These are phyloP conservation scores for Diaporthe capsici DNA, from an alignment of 2,329 filamentous ascomycete species.

Conservation along the genomic window DNA sequence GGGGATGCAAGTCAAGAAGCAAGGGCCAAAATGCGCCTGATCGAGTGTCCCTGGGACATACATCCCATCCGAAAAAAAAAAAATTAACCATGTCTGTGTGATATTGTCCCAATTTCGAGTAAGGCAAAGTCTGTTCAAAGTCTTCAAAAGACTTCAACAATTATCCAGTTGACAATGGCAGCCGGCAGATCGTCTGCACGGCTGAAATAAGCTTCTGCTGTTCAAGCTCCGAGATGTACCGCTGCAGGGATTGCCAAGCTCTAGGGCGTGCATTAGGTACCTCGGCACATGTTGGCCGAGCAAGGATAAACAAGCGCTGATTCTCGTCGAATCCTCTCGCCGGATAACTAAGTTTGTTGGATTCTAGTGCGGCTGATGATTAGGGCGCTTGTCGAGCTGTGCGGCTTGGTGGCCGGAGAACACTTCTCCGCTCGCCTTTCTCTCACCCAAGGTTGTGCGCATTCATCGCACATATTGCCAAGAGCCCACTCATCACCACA, in stretches of 20 bases:
- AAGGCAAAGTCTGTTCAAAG: rapidly evolving
- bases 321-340: neutral
- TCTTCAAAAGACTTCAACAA: neutral
- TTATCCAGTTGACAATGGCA: neutral
- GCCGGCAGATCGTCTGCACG: neutral
- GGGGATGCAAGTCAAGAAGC: neutral
- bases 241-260: neutral
- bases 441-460: neutral
- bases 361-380: slow-evolving; percentile 27
- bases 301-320: neutral
- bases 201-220: slow-evolving; percentile 19
- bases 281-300: neutral
- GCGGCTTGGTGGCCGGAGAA: neutral
- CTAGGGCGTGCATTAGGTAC: slow-evolving; percentile 2
- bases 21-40: neutral
- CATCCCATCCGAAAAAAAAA: neutral
- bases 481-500: neutral
- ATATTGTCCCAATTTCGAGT: too few relatives aligned
- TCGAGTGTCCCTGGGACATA: neutral
- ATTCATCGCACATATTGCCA: too few relatives aligned
- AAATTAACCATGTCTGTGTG: too few relatives aligned
- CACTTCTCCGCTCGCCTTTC: neutral
- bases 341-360: neutral
- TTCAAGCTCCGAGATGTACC: slow-evolving; percentile 12
- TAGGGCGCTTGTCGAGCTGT: neutral